Base-by-base conservation (phyloP, 2,329 filamentous ascomycete genomes). In the Fusarium sp. region DNA sequence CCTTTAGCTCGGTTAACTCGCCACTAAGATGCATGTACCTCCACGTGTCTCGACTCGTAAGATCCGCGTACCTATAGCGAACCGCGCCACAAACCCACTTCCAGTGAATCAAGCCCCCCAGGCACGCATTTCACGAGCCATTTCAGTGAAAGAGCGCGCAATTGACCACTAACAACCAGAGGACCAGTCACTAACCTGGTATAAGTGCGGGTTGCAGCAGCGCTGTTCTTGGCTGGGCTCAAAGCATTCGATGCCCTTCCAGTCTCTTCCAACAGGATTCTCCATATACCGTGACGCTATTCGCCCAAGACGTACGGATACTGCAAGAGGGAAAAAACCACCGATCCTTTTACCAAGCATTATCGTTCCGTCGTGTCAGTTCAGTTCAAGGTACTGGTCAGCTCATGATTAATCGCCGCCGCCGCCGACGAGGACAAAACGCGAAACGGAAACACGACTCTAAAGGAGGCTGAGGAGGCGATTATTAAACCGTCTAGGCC, bases 231-330 rank as follows among this genome's bases (percentile, higher is more conserved):
- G 61, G 61, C 61, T 65, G 40, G 53, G n/a, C 52, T 63, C 47
- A 32, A 59, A 48, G 72, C 52, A 51, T 75, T 75, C 73, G 64
- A 75, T 74, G 51, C n/a, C 45, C 67, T 75, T 75, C 73, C 73
- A 75, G 53, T 61, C 69, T 65, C 57, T 65, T 62, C 40, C 54
- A 66, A 53, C 64, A 61, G 37, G 53, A 46, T 58, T 59, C 67
- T 57, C 67, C 67, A 70, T 70, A 37, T 22, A 37, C 20, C 42
- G 54, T 25, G 61, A 53, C 57, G 49, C 57, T 57, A 75, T 75
- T 75, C 73, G 73, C 40, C 37, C 34, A 29, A 46, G 16, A 45
- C 51, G 48, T 51, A 29, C 49, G 18, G 49, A 41, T 27, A 37
- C 27, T 61, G 48, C 44, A 56, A 40, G 30, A 42, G 47, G 18